Percentiles rank a stretch among this genome's conserved stretches.
Conservation (phyloP, 352 stramenopile species). For the Globisporangium spinosum region DNA sequence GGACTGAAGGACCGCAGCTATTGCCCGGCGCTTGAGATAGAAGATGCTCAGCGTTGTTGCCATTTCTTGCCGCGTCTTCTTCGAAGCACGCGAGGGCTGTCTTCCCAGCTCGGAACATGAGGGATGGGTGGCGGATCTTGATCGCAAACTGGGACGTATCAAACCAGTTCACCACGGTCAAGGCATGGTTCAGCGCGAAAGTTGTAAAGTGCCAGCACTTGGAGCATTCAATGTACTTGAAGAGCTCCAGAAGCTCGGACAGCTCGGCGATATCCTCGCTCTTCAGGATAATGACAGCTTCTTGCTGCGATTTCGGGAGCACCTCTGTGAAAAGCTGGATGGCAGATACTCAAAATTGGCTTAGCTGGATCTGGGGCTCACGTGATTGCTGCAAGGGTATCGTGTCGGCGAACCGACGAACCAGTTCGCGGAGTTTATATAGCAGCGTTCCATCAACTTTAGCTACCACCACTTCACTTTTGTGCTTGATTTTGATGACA, state of each 20-base stretch:
- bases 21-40: not conserved
- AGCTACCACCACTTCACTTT: not conserved
- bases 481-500: conserved; percentile 1
- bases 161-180: conserved; percentile 7
- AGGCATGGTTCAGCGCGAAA: conserved; percentile 6
- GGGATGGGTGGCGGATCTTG: conserved; percentile 9
- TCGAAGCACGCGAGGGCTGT: conserved; percentile 10
- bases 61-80: not conserved
- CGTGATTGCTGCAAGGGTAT: not conserved
- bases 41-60: not conserved
- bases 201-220: conserved; percentile 20
- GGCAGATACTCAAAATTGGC: not conserved
- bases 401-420: not conserved
- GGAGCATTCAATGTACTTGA: conserved; percentile 11
- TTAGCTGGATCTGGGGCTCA: not conserved
- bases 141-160: conserved; percentile 5
- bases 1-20: not conserved
- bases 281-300: conserved; percentile 7
- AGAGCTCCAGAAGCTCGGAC: conserved; percentile 10
- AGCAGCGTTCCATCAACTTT: conserved; percentile 6
- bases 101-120: conserved; percentile 11
- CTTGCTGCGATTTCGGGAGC: conserved; percentile 14
- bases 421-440: conserved; percentile 8
- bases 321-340: conserved; percentile 4
- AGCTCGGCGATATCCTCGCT: not conserved